Conservation (phyloP, 345 rosid species). For the Rubroshorea leprosula region DNA sequence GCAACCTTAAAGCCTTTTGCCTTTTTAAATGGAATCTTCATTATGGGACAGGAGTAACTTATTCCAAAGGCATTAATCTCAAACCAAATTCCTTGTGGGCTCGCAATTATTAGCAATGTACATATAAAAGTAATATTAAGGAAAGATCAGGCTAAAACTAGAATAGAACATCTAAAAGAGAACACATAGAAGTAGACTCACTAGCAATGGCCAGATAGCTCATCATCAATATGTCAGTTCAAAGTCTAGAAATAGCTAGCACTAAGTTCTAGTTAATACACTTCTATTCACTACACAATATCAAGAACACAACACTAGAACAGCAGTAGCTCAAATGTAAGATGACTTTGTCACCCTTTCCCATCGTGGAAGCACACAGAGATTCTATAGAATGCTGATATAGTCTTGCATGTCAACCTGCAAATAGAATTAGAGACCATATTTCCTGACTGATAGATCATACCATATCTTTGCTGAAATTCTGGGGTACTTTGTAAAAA, state of each 20-base stretch:
- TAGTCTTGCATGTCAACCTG: too few species aligned
- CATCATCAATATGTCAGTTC: not conserved
- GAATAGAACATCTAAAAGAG: not conserved
- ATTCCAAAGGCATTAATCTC: not conserved
- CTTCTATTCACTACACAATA: not conserved
- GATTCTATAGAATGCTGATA: too few species aligned
- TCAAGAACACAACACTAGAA: not conserved
- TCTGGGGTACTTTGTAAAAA: constrained; percentile 76
- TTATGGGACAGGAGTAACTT: not conserved
- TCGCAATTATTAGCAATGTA: not conserved
- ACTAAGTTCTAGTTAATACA: not conserved
- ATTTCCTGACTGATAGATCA: constrained; percentile 14
- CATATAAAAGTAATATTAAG: not conserved
- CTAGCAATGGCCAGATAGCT: not conserved
- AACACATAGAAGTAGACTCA: not conserved
- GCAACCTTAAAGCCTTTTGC: not conserved
- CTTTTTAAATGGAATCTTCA: not conserved
- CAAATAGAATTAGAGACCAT: not conserved
- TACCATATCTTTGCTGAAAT: constrained; percentile 93
- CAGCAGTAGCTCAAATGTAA: not conserved
- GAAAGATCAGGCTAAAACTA: not conserved
- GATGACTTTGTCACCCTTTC: not conserved
- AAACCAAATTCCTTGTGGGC: not conserved
- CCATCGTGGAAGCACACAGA: too few species aligned
- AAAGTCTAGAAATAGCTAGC: constrained; percentile 1